A percentile compares a stretch with the other conserved stretches of the same genome.
Evolutionary conservation across 2,329 filamentous ascomycete genomes (phyloP).

Genomic region (Lomentospora prolificans): DNA sequence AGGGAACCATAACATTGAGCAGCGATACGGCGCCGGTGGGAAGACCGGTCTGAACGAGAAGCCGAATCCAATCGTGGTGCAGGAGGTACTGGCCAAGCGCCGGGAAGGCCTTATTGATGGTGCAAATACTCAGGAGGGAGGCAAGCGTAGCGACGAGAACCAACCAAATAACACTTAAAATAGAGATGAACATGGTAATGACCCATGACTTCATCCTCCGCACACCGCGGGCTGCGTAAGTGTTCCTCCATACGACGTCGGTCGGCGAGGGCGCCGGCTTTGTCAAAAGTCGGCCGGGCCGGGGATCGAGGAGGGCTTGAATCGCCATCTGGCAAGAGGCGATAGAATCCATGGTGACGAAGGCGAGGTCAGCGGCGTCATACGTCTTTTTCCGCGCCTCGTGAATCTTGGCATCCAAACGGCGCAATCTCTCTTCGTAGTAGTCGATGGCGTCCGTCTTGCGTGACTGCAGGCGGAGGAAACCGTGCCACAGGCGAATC

Average conservation of each 20-base stretch:
- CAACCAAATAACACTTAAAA: constrained; percentile 84
- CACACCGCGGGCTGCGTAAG: constrained; percentile 65
- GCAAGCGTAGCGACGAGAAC: constrained; percentile 72
- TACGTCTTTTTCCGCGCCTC: constrained; percentile 66
- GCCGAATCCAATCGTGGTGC: constrained; percentile 58
- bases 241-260: constrained; percentile 93
- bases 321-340: constrained; percentile 91
- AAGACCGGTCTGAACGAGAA: constrained; percentile 76
- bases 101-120: constrained; percentile 65
- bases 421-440: constrained; percentile 75
- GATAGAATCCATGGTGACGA: constrained; percentile 96
- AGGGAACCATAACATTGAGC: constrained; percentile 82
- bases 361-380: constrained; percentile 70
- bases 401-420: constrained; percentile 65
- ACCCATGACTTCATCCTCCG: constrained; percentile 73
- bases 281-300: constrained; percentile 75
- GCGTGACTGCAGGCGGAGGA: constrained; percentile 59
- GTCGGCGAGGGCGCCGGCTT: constrained; percentile 79
- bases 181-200: constrained; percentile 71
- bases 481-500: constrained; percentile 68
- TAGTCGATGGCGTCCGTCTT: constrained; percentile 88
- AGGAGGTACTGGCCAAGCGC: constrained; percentile 57
- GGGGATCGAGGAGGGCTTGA: constrained; percentile 85
- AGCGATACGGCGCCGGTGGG: constrained; percentile 79
- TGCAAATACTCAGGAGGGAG: constrained; percentile 69